Conservation (phyloP, 805 yeast species). For the Yarrowia osloensis region DNA sequence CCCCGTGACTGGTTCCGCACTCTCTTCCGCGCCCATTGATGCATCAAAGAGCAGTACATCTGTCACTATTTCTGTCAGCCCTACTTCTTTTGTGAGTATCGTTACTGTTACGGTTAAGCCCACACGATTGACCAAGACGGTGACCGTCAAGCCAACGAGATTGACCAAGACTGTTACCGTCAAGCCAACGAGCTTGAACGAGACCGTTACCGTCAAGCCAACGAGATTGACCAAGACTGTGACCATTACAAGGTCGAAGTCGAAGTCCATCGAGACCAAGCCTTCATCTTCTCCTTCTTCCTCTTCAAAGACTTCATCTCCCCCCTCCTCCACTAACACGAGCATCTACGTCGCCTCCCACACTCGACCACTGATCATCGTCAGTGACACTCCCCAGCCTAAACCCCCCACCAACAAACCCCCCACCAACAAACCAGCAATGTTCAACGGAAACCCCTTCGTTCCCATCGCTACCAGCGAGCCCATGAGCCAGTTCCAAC, state of each 20-base stretch:
- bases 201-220: too few species aligned
- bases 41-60: neutral
- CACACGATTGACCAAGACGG: too few species aligned
- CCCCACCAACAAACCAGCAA: neutral
- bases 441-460: conserved; percentile 29
- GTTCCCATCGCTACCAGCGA: conserved; percentile 7
- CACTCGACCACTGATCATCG: neutral
- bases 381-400: neutral
- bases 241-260: too few species aligned
- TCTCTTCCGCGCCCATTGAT: neutral
- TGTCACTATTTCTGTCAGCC: neutral
- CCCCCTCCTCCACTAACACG: neutral
- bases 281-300: neutral
- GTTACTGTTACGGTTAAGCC: neutral
- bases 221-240: too few species aligned
- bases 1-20: neutral
- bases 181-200: too few species aligned
- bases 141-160: too few species aligned
- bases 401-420: neutral
- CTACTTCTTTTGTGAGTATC: neutral
- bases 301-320: neutral
- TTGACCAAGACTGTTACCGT: too few species aligned
- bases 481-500: conserved; percentile 19
- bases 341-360: neutral
- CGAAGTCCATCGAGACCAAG: too few species aligned